Percentiles rank a stretch among this genome's conserved stretches.
phyloP scores from a whole-genome alignment of 345 rosid genomes.

The Dovyalis caffra region DNA sequence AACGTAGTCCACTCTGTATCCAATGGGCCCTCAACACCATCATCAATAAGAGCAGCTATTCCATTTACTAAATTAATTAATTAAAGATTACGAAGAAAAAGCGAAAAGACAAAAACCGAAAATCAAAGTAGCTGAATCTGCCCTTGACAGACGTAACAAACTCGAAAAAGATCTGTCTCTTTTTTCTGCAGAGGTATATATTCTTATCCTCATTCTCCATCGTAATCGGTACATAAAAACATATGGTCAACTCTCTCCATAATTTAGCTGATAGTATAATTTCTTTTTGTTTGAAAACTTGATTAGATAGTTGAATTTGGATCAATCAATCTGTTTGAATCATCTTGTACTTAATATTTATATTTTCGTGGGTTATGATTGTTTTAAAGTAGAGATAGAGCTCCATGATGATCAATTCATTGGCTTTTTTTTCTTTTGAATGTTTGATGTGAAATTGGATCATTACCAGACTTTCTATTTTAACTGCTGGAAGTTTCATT shows the following conservation, averaged over 20 bases:
- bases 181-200: conserved; percentile 2
- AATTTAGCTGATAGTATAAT: not conserved
- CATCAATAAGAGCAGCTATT: not conserved
- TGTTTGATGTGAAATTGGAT: not conserved
- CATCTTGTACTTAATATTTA: not conserved
- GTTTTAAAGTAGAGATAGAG: not conserved
- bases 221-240: not conserved
- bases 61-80: too few species aligned
- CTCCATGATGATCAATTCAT: not conserved
- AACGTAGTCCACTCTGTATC: not conserved
- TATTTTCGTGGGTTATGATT: not conserved
- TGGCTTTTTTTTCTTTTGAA: not conserved
- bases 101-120: not conserved
- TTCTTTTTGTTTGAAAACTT: not conserved
- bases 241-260: not conserved
- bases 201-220: not conserved
- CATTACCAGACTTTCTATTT: not conserved
- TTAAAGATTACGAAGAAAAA: not conserved
- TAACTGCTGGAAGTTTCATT: not conserved
- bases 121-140: not conserved
- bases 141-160: not conserved
- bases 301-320: not conserved
- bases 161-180: not conserved
- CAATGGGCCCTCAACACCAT: not conserved
- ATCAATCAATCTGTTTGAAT: not conserved